phyloP scores from a whole-genome alignment of 2,329 filamentous ascomycete species.

The Colletotrichum endophyticum region DNA sequence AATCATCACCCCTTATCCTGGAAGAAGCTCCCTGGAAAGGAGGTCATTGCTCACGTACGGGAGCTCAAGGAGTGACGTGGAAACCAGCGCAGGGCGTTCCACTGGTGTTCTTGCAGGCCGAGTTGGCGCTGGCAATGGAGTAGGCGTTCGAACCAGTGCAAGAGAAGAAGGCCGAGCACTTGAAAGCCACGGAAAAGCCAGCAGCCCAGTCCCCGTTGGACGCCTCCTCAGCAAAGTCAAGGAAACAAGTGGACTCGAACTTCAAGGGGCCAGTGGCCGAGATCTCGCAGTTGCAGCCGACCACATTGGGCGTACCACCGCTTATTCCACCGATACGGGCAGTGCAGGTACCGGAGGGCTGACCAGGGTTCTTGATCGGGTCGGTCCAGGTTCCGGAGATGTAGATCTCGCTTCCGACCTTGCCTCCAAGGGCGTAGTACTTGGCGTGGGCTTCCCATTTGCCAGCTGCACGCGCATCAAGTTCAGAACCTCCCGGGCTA shows the following conservation, averaged over 20 bases:
- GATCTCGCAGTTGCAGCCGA: background rate
- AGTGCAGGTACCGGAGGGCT: background rate
- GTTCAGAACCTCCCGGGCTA: background rate
- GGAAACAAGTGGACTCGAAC: background rate
- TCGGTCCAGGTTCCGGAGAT: background rate
- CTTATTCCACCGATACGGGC: background rate
- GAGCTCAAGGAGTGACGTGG: background rate
- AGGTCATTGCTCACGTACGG: background rate
- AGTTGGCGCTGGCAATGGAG: background rate
- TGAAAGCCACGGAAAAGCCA: background rate
- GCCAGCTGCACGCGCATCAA: background rate
- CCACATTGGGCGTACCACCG: background rate
- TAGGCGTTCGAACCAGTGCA: background rate
- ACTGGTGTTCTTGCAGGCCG: background rate
- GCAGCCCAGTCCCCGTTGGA: background rate
- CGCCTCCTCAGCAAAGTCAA: background rate
- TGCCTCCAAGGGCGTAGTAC: background rate
- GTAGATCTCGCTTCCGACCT: background rate
- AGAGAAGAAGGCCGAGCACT: background rate
- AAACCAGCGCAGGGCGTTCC: background rate
- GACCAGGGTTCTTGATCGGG: background rate
- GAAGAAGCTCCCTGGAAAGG: background rate
- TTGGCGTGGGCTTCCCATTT: background rate
- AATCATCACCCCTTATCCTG: rapidly evolving
- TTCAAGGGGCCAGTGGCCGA: background rate